These are phyloP conservation scores for Cornus controversa DNA, from an alignment of 148 eudicot species.

Conservation along the genomic window DNA sequence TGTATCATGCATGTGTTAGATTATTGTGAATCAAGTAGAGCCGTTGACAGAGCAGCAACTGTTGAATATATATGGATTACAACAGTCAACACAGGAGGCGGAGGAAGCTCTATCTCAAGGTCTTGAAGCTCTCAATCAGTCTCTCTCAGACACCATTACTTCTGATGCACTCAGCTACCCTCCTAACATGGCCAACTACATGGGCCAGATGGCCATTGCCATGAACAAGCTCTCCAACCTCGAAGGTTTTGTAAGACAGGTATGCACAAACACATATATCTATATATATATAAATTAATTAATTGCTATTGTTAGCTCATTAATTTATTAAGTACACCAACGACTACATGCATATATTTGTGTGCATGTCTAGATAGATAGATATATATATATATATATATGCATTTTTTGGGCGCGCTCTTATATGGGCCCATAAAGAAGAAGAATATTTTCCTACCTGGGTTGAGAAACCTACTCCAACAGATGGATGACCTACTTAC, in stretches of 20 bases:
- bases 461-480: conserved; percentile 26
- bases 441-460: conserved; percentile 14
- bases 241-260: conserved; percentile 91
- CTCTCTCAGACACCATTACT: conserved; percentile 60
- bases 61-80: conserved; percentile 66
- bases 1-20: conserved; percentile 28
- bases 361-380: no score
- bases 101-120: conserved; percentile 89
- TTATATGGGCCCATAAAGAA: conserved; percentile 13
- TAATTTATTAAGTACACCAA: no score
- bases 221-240: conserved; percentile 79
- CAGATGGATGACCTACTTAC: conserved; percentile 17
- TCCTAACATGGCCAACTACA: conserved; percentile 68
- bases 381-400: no score
- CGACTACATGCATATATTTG: no score
- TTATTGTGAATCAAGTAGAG: conserved; percentile 71
- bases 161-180: conserved; percentile 58
- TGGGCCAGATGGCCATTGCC: conserved; percentile 90
- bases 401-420: background rate
- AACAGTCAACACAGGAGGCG: conserved; percentile 75
- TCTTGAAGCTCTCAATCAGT: conserved; percentile 64
- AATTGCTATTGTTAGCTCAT: no score
- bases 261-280: conserved; percentile 12
- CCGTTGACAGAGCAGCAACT: conserved; percentile 86
- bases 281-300: no score